Evolutionary conservation across 2,329 filamentous ascomycete genomes (phyloP), one percentile per base, ranked within the genome.

Genomic region (Penicillium italicum): DNA sequence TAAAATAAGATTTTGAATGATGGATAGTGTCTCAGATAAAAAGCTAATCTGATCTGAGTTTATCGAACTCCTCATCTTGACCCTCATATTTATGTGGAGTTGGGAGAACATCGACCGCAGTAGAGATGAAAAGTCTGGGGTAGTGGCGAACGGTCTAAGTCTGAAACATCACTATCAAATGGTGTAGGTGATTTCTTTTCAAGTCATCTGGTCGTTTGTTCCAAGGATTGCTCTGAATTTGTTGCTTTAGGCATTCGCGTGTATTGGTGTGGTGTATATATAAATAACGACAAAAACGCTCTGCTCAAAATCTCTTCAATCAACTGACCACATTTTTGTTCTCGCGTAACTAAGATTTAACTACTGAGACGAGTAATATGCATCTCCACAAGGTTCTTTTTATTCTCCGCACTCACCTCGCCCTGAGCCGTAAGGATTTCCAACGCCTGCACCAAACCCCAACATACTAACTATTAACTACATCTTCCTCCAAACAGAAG

Each of bases 81-180:
- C 11, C 33, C 50, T 57, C 57, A 53, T 57, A 61, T 61, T 59
- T 14, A 31, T 24, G 44, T 53, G 49, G 45, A 18, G 40, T 16
- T n/a, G 28, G 26, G 26, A 33, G 26, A 52, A 26, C 41, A 40
- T 18, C 24, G 24, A 24, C n/a, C 41, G 22, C 28, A 20, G 18
- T 42, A n/a, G 36, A 28, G 31, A 38, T 31, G 14, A 11, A 33
- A 43, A 26, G 16, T 44, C 52, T 33, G 52, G 46, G 52, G 40
- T 40, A 50, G 43, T 12, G 31, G 26, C 30, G 26, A 53, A 36
- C 26, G 6, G n/a, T 24, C 26, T 44, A 34, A 26, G 12, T 12
- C 33, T 44, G 45, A 33, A 28, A 50, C 46, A 50, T 50, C 5
- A 16, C 16, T 20, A 43, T 31, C 18, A 36, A 20, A 24, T 41